Evolutionary conservation across 1,284 basidiomycete species (phyloP).

Genomic region (Stereum hirsutum): DNA sequence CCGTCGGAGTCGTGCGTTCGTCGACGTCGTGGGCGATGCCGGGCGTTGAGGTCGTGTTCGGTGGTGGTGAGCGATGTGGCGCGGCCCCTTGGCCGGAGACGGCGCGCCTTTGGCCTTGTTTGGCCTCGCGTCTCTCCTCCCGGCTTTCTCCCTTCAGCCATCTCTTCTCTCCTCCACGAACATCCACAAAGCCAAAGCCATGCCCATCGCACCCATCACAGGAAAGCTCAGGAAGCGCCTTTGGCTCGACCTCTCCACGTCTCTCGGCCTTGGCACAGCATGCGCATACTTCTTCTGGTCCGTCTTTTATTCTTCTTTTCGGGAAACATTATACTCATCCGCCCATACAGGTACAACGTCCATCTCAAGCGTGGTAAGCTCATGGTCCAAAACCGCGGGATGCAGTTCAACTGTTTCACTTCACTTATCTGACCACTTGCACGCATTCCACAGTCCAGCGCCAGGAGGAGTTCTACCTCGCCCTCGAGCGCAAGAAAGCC

Average conservation of each 20-base stretch:
- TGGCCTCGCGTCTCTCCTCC: not conserved
- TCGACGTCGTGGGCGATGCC: too few relatives aligned
- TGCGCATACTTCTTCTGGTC: slow-evolving; percentile 76
- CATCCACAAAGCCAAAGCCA: slow-evolving; percentile 19
- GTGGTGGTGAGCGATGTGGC: not conserved
- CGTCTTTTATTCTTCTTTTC: slow-evolving; percentile 20
- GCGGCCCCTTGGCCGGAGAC: not conserved
- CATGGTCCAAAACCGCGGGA: not conserved
- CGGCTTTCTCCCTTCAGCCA: slow-evolving; percentile 13
- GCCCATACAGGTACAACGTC: slow-evolving; percentile 58
- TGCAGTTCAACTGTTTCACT: not conserved
- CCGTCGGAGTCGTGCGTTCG: not conserved
- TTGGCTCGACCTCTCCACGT: slow-evolving; percentile 69
- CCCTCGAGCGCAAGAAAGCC: slow-evolving; percentile 75
- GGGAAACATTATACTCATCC: slow-evolving; percentile 9
- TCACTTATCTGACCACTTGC: slow-evolving; percentile 4
- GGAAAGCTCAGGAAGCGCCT: slow-evolving; percentile 85
- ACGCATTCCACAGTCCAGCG: slow-evolving; percentile 46
- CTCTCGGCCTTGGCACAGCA: slow-evolving; percentile 64
- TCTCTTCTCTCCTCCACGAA: slow-evolving; percentile 11
- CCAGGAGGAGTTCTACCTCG: slow-evolving; percentile 79
- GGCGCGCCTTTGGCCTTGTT: slow-evolving; percentile 5
- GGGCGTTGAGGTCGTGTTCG: too few relatives aligned
- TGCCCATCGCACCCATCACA: slow-evolving; percentile 81
- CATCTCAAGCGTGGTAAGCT: slow-evolving; percentile 67